phyloP scores from a whole-genome alignment of 1,139 yeast genomes.

The Geotrichum siamense region DNA sequence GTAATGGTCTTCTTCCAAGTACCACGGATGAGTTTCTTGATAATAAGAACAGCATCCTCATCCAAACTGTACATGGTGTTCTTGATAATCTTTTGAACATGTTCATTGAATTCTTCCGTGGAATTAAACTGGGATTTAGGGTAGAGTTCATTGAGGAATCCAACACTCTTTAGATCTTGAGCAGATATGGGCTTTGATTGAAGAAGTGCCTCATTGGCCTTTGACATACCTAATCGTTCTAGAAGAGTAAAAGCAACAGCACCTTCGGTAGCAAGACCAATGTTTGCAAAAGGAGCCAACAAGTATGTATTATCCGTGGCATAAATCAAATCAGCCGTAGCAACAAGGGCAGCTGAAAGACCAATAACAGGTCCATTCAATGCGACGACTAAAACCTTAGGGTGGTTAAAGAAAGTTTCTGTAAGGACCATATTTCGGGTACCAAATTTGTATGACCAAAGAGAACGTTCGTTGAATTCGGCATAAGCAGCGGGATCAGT shows the following conservation, averaged over 20 bases:
- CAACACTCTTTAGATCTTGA: slow-evolving; percentile 49
- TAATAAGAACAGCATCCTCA: slow-evolving; percentile 52
- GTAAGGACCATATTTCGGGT: slow-evolving; percentile 68
- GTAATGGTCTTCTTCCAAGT: slow-evolving; percentile 37
- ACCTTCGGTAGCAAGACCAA: slow-evolving; percentile 83
- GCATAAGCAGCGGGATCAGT: slow-evolving; percentile 16
- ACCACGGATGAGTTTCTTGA: slow-evolving; percentile 48
- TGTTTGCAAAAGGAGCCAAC: slow-evolving; percentile 71
- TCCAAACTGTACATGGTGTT: slow-evolving; percentile 40
- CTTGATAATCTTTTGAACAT: slow-evolving; percentile 42
- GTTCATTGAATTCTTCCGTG: slow-evolving; percentile 56
- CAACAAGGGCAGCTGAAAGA: slow-evolving; percentile 63
- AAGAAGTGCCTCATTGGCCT: slow-evolving; percentile 66
- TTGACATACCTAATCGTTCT: slow-evolving; percentile 64
- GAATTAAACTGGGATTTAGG: slow-evolving; percentile 40
- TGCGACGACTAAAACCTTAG: slow-evolving; percentile 65
- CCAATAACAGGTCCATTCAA: slow-evolving; percentile 89
- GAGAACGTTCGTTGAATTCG: slow-evolving; percentile 5
- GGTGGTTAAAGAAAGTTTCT: slow-evolving; percentile 61
- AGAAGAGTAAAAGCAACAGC: slow-evolving; percentile 65
- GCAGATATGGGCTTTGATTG: slow-evolving; percentile 62
- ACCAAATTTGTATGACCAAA: slow-evolving; percentile 50
- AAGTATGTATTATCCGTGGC: slow-evolving; percentile 58
- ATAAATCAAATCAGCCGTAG: slow-evolving; percentile 69
- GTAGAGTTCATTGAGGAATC: slow-evolving; percentile 56